phyloP scores from a whole-genome alignment of 1,139 yeast genomes.

The Magnusiomyces paraingens region DNA sequence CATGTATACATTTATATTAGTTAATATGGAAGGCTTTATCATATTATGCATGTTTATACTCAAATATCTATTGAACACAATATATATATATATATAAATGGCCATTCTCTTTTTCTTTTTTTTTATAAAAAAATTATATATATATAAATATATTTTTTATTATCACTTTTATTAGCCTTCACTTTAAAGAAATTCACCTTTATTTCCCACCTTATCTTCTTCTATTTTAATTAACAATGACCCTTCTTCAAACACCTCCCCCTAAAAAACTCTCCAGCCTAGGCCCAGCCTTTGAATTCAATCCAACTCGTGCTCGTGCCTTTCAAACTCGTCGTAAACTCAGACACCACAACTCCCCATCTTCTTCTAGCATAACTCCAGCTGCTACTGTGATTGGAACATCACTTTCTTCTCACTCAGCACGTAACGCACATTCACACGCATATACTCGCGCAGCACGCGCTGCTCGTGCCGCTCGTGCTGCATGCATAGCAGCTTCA shows the following conservation, averaged over 20 bases:
- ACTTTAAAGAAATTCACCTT: not conserved
- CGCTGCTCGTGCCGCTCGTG: not conserved
- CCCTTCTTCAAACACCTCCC: not conserved
- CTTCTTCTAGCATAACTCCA: not conserved
- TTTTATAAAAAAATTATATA: not conserved
- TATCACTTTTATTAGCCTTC: not conserved
- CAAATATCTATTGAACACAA: not conserved
- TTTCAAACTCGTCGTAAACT: not conserved
- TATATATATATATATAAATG: not conserved
- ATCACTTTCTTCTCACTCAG: not conserved
- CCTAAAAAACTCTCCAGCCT: not conserved
- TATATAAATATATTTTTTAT: not conserved
- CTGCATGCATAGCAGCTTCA: not conserved
- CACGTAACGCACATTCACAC: not conserved
- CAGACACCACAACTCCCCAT: not conserved
- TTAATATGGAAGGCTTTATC: not conserved
- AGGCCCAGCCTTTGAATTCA: conserved; percentile 8
- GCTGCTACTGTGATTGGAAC: not conserved
- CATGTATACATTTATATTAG: not conserved
- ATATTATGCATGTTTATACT: too few species aligned
- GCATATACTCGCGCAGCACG: not conserved
- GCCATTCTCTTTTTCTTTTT: not conserved
- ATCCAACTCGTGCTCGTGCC: not conserved
- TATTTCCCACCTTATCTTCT: not conserved
- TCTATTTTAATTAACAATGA: not conserved